Percentiles rank a stretch among this genome's conserved stretches.
phyloP scores from a whole-genome alignment of 1,284 basidiomycete species.

The Tremellales sp. region DNA sequence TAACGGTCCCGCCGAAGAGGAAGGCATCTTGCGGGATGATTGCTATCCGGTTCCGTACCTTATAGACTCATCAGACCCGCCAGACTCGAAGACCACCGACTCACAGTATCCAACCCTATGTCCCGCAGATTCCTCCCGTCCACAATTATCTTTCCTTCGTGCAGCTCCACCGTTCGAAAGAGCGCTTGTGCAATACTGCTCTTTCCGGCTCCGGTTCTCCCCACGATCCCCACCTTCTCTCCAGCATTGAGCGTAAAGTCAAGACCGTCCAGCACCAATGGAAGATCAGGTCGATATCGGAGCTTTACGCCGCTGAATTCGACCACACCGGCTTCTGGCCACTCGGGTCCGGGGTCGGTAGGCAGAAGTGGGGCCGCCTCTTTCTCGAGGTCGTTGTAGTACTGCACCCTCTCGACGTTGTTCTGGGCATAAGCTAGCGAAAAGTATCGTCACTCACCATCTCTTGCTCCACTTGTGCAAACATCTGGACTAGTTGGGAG shows the following conservation, averaged over 20 bases:
- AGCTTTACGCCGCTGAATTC: conserved; percentile 42
- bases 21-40: conserved; percentile 55
- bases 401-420: conserved; percentile 33
- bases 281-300: conserved; percentile 39
- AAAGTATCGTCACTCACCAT: conserved; percentile 21
- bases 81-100: conserved; percentile 2
- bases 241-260: conserved; percentile 34
- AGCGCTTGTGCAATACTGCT: conserved; percentile 59
- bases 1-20: conserved; percentile 30
- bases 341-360: conserved; percentile 14
- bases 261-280: conserved; percentile 42
- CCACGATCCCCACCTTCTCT: conserved; percentile 61
- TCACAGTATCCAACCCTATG: conserved; percentile 56
- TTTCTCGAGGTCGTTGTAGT: conserved; percentile 27
- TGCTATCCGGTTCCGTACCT: conserved; percentile 58
- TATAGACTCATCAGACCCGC: not conserved
- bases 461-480: conserved; percentile 30
- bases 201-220: conserved; percentile 63
- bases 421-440: conserved; percentile 17
- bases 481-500: conserved; percentile 17
- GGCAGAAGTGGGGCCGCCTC: conserved; percentile 22
- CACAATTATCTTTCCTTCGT: conserved; percentile 60
- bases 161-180: conserved; percentile 63
- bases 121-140: conserved; percentile 57
- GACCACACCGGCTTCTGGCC: conserved; percentile 42